phyloP scores from a whole-genome alignment of 495 filamentous ascomycete genomes.

The Penicillium goetzii region DNA sequence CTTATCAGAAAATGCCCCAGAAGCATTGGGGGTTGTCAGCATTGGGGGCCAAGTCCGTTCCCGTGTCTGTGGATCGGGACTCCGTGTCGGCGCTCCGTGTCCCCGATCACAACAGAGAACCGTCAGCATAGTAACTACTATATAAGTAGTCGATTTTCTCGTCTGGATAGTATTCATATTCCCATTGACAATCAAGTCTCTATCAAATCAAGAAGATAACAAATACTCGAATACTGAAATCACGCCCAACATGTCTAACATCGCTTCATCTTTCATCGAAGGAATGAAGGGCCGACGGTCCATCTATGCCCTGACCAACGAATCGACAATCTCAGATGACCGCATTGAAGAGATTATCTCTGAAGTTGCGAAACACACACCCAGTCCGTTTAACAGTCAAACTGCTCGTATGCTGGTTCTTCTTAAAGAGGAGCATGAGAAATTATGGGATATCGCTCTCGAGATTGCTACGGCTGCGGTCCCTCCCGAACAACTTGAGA shows the following conservation, averaged over 20 bases:
- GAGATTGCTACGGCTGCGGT: slow-evolving; percentile 53
- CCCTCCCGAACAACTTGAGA: slow-evolving; percentile 49
- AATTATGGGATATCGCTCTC: slow-evolving; percentile 35
- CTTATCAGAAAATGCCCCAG: neutral
- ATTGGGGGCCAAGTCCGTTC: neutral
- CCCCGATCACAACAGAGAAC: slow-evolving; percentile 1
- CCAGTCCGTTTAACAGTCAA: slow-evolving; percentile 39
- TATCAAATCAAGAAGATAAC: neutral
- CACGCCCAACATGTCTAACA: neutral
- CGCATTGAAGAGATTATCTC: slow-evolving; percentile 35
- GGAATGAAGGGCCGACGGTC: slow-evolving; percentile 36
- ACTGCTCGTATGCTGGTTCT: slow-evolving; percentile 36
- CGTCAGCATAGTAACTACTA: neutral
- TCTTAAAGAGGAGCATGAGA: slow-evolving; percentile 36
- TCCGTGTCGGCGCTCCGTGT: slow-evolving; percentile 5
- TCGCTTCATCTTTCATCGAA: slow-evolving; percentile 26
- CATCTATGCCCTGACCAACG: slow-evolving; percentile 34
- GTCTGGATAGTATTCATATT: neutral
- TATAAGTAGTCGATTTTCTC: neutral
- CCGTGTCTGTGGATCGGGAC: neutral
- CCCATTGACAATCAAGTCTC: slow-evolving; percentile 4
- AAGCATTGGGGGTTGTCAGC: slow-evolving; percentile 5
- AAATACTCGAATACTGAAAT: neutral
- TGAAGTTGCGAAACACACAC: slow-evolving; percentile 28
- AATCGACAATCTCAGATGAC: slow-evolving; percentile 35